Percentiles rank a stretch among this genome's conserved stretches.
Evolutionary conservation across 2,329 filamentous ascomycete species (phyloP).

Genomic region (Fusarium globosum): DNA sequence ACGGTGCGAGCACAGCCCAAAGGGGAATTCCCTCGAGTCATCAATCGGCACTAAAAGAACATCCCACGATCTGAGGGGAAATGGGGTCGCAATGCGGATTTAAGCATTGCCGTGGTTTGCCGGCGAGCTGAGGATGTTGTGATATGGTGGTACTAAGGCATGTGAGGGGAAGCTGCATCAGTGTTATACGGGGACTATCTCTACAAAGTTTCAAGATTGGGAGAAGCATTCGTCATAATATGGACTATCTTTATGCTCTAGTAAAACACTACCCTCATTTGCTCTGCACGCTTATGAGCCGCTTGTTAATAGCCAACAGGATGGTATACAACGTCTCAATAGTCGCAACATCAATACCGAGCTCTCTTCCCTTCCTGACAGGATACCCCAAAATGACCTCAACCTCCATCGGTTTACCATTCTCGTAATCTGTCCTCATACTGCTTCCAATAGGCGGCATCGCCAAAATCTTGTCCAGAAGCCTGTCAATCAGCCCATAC

Average conservation of each 20-base stretch:
- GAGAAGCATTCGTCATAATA: no score
- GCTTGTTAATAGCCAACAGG: slow-evolving; percentile 48
- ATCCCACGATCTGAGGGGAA: slow-evolving; percentile 26
- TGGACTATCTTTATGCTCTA: background rate
- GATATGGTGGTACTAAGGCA: background rate
- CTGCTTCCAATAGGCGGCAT: slow-evolving; percentile 58
- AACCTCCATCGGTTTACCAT: slow-evolving; percentile 68
- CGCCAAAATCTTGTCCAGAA: slow-evolving; percentile 59
- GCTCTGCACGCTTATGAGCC: background rate
- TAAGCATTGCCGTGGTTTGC: background rate
- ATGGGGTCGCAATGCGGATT: background rate
- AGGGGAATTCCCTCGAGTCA: slow-evolving; percentile 2
- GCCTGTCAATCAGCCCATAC: slow-evolving; percentile 58
- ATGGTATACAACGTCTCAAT: slow-evolving; percentile 55
- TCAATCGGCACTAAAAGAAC: slow-evolving; percentile 7
- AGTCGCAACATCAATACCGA: slow-evolving; percentile 65
- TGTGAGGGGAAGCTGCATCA: background rate
- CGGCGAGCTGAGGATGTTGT: background rate
- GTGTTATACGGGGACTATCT: no score
- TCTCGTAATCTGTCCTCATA: slow-evolving; percentile 69
- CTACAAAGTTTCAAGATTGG: no score
- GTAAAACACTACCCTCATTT: background rate
- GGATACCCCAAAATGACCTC: slow-evolving; percentile 73
- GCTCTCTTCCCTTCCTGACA: slow-evolving; percentile 63
- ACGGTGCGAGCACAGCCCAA: background rate